A percentile compares a stretch with the other conserved stretches of the same genome.
phyloP scores from a whole-genome alignment of 2,329 filamentous ascomycete genomes.

The Bipolaris cookei region DNA sequence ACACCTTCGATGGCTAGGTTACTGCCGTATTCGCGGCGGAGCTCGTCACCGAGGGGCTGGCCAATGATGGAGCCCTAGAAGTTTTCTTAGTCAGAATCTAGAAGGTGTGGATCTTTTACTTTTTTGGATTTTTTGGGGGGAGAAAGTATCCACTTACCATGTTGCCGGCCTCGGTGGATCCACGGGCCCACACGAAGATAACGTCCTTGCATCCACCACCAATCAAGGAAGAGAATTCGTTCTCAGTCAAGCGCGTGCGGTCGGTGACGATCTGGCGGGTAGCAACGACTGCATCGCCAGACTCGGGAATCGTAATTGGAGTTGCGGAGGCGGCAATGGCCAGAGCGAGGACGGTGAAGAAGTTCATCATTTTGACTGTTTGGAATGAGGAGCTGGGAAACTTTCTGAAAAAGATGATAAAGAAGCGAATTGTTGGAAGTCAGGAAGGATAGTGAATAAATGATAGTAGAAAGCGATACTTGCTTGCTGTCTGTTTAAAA shows the following conservation, averaged over 20 bases:
- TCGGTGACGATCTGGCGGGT: slow-evolving; percentile 2
- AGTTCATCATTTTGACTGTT: not conserved
- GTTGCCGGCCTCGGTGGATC: slow-evolving; percentile 7
- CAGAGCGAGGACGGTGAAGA: slow-evolving; percentile 3
- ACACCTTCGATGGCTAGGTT: slow-evolving; percentile 7
- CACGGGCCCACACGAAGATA: slow-evolving; percentile 11
- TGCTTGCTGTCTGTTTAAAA: not conserved
- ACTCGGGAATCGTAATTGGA: not conserved
- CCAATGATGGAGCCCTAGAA: slow-evolving; percentile 3
- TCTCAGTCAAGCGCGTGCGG: slow-evolving; percentile 5
- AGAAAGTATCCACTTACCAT: not conserved
- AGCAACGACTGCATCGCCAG: not conserved
- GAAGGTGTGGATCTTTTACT: not conserved
- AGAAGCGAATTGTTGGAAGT: not conserved
- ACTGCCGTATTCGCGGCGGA: slow-evolving; percentile 2
- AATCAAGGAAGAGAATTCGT: not conserved
- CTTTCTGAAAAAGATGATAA: not conserved
- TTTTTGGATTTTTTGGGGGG: not conserved
- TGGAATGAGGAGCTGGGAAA: not conserved
- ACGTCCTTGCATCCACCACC: slow-evolving; percentile 3
- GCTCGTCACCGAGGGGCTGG: slow-evolving; percentile 9
- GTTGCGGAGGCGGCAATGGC: slow-evolving; percentile 3
- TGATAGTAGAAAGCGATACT: not conserved
- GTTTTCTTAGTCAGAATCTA: not conserved
- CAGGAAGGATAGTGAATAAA: not conserved